Evolutionary conservation across 2,329 filamentous ascomycete genomes (phyloP).

Genomic region (Aspergillus fijiensis): DNA sequence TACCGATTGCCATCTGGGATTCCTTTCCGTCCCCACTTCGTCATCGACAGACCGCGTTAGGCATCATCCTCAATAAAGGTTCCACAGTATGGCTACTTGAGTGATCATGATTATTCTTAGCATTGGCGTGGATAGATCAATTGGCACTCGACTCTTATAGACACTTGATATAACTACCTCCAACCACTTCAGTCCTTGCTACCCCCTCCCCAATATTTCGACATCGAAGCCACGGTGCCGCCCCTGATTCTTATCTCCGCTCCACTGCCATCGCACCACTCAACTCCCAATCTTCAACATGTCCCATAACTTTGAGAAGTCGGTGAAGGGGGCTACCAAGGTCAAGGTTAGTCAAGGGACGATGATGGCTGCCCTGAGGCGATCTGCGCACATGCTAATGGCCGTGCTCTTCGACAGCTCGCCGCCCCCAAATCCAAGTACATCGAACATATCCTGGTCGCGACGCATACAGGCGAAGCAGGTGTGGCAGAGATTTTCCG

Average conservation of each 20-base stretch:
- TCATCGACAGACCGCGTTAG: slow-evolving; percentile 14
- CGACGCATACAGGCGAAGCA: slow-evolving; percentile 90
- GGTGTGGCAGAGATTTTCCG: slow-evolving; percentile 96
- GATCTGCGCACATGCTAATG: slow-evolving; percentile 15
- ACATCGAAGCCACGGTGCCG: slow-evolving; percentile 4
- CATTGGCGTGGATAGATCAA: slow-evolving; percentile 25
- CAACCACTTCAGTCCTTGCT: background rate
- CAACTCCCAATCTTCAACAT: slow-evolving; percentile 24
- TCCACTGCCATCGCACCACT: slow-evolving; percentile 10
- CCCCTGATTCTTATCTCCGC: slow-evolving; percentile 15
- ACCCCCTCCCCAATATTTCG: background rate
- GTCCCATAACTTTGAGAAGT: slow-evolving; percentile 84
- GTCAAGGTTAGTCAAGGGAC: slow-evolving; percentile 68
- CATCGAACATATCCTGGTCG: slow-evolving; percentile 95
- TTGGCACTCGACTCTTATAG: slow-evolving; percentile 17
- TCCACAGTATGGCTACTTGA: slow-evolving; percentile 33
- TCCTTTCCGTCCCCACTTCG: slow-evolving; percentile 3
- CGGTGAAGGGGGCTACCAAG: slow-evolving; percentile 97
- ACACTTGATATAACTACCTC: slow-evolving; percentile 3
- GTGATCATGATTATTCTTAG: slow-evolving; percentile 26
- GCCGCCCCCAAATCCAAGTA: slow-evolving; percentile 98
- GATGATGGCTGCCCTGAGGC: background rate
- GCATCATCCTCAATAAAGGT: slow-evolving; percentile 10
- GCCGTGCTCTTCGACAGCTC: slow-evolving; percentile 56
- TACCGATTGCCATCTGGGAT: slow-evolving; percentile 2